These are phyloP conservation scores for Emmonsia crescens DNA, from an alignment of 2,329 filamentous ascomycete genomes.

Conservation along the genomic window DNA sequence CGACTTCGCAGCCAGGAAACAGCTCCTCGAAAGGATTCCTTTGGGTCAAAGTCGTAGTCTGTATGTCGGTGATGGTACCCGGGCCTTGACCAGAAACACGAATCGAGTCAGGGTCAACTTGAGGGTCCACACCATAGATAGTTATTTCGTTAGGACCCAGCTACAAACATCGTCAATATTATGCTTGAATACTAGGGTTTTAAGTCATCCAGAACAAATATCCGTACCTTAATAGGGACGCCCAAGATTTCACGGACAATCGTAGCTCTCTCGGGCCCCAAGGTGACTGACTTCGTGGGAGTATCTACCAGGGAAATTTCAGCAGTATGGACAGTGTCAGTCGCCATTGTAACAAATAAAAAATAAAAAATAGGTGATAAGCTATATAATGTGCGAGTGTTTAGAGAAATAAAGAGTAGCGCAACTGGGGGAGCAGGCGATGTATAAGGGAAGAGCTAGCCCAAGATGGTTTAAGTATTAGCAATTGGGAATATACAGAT, in stretches of 20 bases:
- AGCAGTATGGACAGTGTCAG: slow-evolving; percentile 10
- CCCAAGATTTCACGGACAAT: slow-evolving; percentile 50
- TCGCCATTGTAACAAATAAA: slow-evolving; percentile 6
- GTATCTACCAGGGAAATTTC: slow-evolving; percentile 45
- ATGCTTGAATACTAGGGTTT: not conserved
- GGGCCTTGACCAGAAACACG: slow-evolving; percentile 50
- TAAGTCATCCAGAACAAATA: not conserved
- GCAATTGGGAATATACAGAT: not conserved
- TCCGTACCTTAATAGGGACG: slow-evolving; percentile 37
- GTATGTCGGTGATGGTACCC: slow-evolving; percentile 52
- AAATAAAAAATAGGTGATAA: not conserved
- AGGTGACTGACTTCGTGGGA: slow-evolving; percentile 49
- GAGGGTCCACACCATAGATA: slow-evolving; percentile 45
- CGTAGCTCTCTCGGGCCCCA: slow-evolving; percentile 53
- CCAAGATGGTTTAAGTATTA: not conserved
- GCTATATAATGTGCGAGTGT: not conserved
- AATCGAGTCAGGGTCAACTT: slow-evolving; percentile 46
- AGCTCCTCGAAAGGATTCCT: slow-evolving; percentile 45
- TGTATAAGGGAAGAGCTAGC: not conserved
- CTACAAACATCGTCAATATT: slow-evolving; percentile 18
- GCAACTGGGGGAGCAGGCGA: not conserved
- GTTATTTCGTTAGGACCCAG: slow-evolving; percentile 48
- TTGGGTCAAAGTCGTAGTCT: slow-evolving; percentile 48
- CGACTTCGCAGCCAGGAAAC: slow-evolving; percentile 35
- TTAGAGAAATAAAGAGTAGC: not conserved